Conservation (phyloP, 331 rosid species). For the Pyrus hybrid region DNA sequence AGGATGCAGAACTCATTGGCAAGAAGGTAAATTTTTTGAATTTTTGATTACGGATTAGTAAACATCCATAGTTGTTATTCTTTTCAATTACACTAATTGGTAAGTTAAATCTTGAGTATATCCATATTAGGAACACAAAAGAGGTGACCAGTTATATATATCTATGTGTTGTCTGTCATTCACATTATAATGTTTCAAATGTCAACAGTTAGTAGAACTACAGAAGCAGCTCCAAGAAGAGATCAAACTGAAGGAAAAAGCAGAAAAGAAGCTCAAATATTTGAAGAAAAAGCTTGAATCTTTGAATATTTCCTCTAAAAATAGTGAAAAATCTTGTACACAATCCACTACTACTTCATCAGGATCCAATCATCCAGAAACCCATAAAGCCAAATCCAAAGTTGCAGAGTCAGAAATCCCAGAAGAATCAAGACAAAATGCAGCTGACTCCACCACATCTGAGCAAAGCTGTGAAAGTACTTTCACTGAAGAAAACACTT, state of each 20-base stretch:
- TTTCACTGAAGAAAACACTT: conserved; percentile 6
- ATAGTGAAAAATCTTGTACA: conserved; percentile 32
- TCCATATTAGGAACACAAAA: neutral
- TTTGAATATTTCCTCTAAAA: conserved; percentile 38
- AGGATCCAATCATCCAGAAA: conserved; percentile 28
- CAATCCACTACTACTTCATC: conserved; percentile 30
- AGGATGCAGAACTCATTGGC: conserved; percentile 44
- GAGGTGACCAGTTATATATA: neutral
- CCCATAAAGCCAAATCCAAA: conserved; percentile 12
- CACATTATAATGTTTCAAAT: neutral
- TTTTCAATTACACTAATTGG: neutral
- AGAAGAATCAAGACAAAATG: conserved; percentile 17
- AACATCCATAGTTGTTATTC: neutral
- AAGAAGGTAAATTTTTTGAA: conserved; percentile 33
- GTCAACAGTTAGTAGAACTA: conserved; percentile 54
- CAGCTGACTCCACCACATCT: conserved; percentile 11
- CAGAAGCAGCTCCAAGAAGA: conserved; percentile 52
- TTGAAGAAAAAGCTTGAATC: conserved; percentile 56
- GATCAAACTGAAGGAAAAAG: conserved; percentile 49
- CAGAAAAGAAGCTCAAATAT: conserved; percentile 55
- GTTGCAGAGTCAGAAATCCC: conserved; percentile 12
- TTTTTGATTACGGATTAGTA: neutral
- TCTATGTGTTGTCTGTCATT: neutral
- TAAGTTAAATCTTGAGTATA: neutral
- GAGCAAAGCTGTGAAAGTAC: conserved; percentile 19